Base-by-base conservation (phyloP, 2,329 filamentous ascomycete species). In the Cadophora sp. region DNA sequence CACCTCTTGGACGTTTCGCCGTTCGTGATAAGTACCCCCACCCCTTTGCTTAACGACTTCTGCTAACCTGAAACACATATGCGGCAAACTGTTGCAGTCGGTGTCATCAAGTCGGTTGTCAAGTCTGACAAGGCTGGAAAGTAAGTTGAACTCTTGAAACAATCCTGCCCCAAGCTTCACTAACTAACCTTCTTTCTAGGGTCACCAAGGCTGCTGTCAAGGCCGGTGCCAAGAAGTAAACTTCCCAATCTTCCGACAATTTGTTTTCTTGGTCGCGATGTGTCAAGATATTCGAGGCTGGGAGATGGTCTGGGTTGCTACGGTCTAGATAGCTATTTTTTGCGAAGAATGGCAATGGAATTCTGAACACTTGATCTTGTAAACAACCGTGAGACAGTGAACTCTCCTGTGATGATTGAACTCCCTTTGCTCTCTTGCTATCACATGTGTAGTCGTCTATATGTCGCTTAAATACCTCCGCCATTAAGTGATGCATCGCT, bases 1-100 rank as follows among this genome's bases (percentile, higher is more conserved):
- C 96, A 81, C 96, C 96, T 84, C 94, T 99, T 80, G 96, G 96
- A 84, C 95, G 96, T 91, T 99, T 99, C 90, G 96, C 96, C 84
- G 96, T 99, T 89, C 95, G 95, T 92, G 95, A 69, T n/a, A 67
- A 22, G 61, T 60, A 26, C 29, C 11, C 29, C 14, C n/a, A 26
- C n/a, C 27, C 31, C 24, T 9, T 19, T 55, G 16, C 37, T 19
- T 40, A 51, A 31, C 22, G 5, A 62, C 12, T 16, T 12, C 37
- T 64, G 40, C 62, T 68, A 59, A 67, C 43, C 24, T 22, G 0
- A 8, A 8, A 8, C 31, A 43, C 8, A 43, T 43, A 43, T 43
- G 37, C 37, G 37, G 4, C 62, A 70, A 58, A 95, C 92, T 84
- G 92, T 96, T 77, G 92, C 93, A 76, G 93, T 97, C 85, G 92